Percentiles rank a stretch among this genome's conserved stretches.
Conservation (phyloP, 2,329 filamentous ascomycete species). For the Fusarium equiseti region DNA sequence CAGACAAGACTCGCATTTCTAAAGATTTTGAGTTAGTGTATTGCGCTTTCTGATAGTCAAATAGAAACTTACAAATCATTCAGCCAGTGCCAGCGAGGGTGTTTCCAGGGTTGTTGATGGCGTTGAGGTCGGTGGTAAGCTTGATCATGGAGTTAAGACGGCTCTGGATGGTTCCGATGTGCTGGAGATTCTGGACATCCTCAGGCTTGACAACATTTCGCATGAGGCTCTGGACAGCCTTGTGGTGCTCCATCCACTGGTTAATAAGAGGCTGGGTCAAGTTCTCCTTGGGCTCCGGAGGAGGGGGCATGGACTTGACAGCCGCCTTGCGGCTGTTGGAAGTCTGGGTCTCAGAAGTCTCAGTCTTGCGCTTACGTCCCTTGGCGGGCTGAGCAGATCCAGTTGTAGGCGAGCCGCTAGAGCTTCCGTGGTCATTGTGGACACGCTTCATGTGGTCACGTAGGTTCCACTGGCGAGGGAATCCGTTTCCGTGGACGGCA, state of each 20-base stretch:
- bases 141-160: conserved; percentile 65
- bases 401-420: conserved; percentile 57
- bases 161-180: conserved; percentile 64
- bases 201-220: conserved; percentile 62
- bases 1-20: conserved; percentile 43
- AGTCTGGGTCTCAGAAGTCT: conserved; percentile 56
- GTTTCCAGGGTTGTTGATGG: conserved; percentile 42
- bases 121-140: conserved; percentile 55
- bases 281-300: conserved; percentile 50
- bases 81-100: conserved; percentile 50
- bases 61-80: conserved; percentile 44
- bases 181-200: conserved; percentile 65
- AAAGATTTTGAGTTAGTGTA: conserved; percentile 15
- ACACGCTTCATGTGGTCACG: conserved; percentile 98
- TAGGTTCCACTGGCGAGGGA: conserved; percentile 95
- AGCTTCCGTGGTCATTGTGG: conserved; percentile 72
- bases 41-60: neutral
- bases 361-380: conserved; percentile 70
- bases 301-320: conserved; percentile 55
- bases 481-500: conserved; percentile 84
- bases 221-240: conserved; percentile 71
- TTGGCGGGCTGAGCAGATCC: conserved; percentile 55
- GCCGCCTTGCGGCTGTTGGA: conserved; percentile 63
- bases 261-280: conserved; percentile 59
- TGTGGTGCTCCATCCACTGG: conserved; percentile 72